A percentile compares a stretch with the other conserved stretches of the same genome.
Conservation (phyloP, 345 rosid genomes). For the Salix caprea region DNA sequence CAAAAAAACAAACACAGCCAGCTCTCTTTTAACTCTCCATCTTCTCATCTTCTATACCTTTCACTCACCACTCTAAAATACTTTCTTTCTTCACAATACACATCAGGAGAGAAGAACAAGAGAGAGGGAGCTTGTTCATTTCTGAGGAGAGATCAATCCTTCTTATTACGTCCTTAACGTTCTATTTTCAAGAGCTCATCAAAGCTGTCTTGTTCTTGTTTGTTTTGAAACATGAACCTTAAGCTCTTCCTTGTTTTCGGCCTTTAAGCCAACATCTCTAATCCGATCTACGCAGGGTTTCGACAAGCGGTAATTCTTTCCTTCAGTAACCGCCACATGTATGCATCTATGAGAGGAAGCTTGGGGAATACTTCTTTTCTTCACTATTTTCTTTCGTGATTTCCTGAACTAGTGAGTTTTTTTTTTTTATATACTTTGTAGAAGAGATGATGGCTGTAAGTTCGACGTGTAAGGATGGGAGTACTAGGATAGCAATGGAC, state of each 20-base stretch:
- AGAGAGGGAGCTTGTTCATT: too few species aligned
- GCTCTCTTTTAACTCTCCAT: neutral
- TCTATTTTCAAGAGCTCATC: neutral
- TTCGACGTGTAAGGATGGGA: conserved; percentile 68
- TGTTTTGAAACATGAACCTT: neutral
- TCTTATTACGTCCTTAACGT: too few species aligned
- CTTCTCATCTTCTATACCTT: neutral
- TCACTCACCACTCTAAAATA: neutral
- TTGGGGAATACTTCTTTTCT: neutral
- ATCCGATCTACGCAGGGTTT: conserved; percentile 8
- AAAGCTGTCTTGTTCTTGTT: neutral
- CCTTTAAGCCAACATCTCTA: neutral
- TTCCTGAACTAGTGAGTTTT: neutral
- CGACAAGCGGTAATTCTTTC: conserved; percentile 9
- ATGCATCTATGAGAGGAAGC: neutral
- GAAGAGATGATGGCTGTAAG: conserved; percentile 58
- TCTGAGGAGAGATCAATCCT: neutral
- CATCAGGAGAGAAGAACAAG: neutral
- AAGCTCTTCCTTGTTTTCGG: neutral
- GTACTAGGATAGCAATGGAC: conserved; percentile 41
- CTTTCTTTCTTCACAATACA: neutral
- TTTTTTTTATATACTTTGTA: neutral
- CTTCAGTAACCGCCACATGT: neutral
- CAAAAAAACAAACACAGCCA: too few species aligned
- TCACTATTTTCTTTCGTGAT: neutral